These are phyloP conservation scores for Neonothopanus nambi DNA, from an alignment of 1,284 basidiomycete genomes.

Conservation along the genomic window DNA sequence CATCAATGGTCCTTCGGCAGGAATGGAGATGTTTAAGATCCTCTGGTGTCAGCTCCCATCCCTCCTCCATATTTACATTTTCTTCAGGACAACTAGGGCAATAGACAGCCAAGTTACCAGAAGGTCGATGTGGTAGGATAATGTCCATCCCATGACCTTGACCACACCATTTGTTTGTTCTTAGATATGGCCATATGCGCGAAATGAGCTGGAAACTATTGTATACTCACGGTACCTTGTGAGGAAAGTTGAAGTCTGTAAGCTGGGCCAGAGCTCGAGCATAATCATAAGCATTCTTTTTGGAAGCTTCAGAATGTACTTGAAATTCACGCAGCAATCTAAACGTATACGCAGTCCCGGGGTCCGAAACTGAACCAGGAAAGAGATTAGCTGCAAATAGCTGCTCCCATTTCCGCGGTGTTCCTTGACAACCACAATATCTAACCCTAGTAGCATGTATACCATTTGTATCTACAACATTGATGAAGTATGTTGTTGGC, in stretches of 20 bases:
- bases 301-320: too few relatives aligned
- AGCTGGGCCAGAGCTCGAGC: background rate
- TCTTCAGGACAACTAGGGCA: background rate
- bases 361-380: too few relatives aligned
- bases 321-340: too few relatives aligned
- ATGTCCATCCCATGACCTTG: constrained; percentile 16
- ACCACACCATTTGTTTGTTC: background rate
- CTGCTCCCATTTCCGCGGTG: too few relatives aligned
- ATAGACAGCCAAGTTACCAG: background rate
- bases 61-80: background rate
- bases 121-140: background rate
- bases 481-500: background rate
- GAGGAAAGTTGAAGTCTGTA: background rate
- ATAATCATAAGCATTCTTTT: too few relatives aligned
- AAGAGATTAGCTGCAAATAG: too few relatives aligned
- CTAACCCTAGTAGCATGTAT: background rate
- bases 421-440: background rate
- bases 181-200: background rate
- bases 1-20: too few relatives aligned
- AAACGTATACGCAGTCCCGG: too few relatives aligned
- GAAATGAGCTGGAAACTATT: background rate
- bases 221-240: background rate
- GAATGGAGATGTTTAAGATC: background rate
- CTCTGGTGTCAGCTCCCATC: background rate
- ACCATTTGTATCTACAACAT: background rate